Evolutionary conservation across 805 yeast species (phyloP), one percentile per base, ranked within the genome.

Genomic region (Barnettozyma populi): DNA sequence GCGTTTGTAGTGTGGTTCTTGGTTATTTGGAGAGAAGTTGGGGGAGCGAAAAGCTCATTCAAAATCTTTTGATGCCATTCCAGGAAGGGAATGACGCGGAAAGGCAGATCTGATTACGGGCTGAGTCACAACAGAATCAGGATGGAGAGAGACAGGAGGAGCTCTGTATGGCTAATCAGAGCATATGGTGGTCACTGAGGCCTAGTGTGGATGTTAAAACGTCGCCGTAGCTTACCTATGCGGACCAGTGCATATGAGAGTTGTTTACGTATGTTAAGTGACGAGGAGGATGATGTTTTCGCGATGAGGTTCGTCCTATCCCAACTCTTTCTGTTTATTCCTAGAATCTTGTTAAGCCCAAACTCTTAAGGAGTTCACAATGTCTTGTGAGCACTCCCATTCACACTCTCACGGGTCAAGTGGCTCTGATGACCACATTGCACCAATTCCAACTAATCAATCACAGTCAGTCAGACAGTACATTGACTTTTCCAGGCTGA

Each of bases 391-490:
- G 57, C 60, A 59, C 27, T 41, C 51, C 4, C 64, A 57, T 20
- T 51, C 51, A 2, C 59, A 57, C 29, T 45, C 52, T 1, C 55
- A 54, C 19, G 53, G 50, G 49, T 35, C 37, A 35, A 19, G 37
- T 24, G 54, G 52, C 4, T 35, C 34, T 10, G 50, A 58, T 20
- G 62, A 65, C 37, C 68, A 69, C 49, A 52, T 63, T 11, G 80
- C 89, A 1, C 86, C 92, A 21, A 76, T 82, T 31, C 85, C 88
- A 7, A 90, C 96, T 0, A 75, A 70, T 47, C 69, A 76, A 4
- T 73, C 86, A 2, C 94, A 84, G 55, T 80, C 88, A n/a, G 69
- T 90, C 14, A 74, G 76, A 51, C 66, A 72, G 27, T 74, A 75
- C 56, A 80, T 90, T 35, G 82, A 84, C 57, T 71, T 80, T 9